Evolutionary conservation across 2,329 filamentous ascomycete species (phyloP).

Genomic region (Fusarium sp.): DNA sequence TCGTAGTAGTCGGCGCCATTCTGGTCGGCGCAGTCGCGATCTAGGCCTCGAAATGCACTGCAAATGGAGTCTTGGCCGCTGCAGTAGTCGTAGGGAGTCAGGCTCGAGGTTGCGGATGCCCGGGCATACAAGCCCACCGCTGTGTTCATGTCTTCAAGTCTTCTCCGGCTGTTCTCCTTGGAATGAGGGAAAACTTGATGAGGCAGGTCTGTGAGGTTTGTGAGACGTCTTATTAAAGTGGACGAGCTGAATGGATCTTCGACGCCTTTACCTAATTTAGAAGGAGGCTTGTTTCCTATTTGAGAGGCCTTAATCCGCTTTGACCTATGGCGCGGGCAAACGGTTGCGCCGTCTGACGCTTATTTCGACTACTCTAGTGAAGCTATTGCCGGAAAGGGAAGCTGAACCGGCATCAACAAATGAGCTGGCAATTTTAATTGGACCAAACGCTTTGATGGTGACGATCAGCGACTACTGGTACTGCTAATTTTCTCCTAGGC

Average conservation of each 20-base stretch:
- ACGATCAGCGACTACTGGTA: neutral
- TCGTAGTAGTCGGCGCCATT: neutral
- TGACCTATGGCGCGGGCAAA: neutral
- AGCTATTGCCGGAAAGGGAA: neutral
- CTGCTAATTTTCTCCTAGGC: neutral
- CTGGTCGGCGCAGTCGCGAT: neutral
- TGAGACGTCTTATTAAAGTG: neutral
- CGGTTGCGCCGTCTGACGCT: neutral
- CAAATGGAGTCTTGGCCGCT: neutral
- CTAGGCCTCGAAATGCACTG: neutral
- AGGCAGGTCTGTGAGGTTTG: neutral
- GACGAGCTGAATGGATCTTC: neutral
- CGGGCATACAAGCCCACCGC: neutral
- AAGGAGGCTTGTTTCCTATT: neutral
- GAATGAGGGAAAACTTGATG: neutral
- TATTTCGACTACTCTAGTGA: neutral
- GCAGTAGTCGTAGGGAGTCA: neutral
- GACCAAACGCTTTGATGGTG: neutral
- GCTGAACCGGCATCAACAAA: neutral
- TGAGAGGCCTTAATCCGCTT: neutral
- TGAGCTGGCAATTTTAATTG: neutral
- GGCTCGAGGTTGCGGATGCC: neutral
- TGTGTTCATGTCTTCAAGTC: neutral
- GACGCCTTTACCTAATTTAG: neutral
- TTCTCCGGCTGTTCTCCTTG: too few relatives aligned